These are phyloP conservation scores for Pestalotiopsis sp. DNA, from an alignment of 2,329 filamentous ascomycete species.

Conservation along the genomic window DNA sequence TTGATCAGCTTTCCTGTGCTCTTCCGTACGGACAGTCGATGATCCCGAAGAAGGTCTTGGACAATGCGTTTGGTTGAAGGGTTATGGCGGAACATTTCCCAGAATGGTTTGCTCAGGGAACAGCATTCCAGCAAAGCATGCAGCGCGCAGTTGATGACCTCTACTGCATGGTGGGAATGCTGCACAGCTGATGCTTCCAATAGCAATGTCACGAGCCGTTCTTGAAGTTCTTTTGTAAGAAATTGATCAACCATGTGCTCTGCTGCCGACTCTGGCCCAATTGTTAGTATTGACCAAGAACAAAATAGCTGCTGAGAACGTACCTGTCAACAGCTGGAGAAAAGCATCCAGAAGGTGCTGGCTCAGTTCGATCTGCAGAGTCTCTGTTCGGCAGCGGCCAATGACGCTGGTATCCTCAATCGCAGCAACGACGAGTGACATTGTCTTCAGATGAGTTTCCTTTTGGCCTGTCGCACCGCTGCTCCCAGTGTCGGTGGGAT, in stretches of 20 bases:
- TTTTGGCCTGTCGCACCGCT: slow-evolving; percentile 25
- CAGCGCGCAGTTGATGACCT: slow-evolving; percentile 35
- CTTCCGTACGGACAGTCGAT: slow-evolving; percentile 35
- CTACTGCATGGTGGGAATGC: slow-evolving; percentile 26
- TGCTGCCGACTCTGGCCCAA: slow-evolving; percentile 23
- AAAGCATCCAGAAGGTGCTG: slow-evolving; percentile 58
- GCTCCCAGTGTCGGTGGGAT: slow-evolving; percentile 20
- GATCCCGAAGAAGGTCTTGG: slow-evolving; percentile 35
- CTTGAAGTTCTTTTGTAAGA: slow-evolving; percentile 22
- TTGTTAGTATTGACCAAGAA: slow-evolving; percentile 23
- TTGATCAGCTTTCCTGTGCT: slow-evolving; percentile 34
- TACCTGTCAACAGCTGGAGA: slow-evolving; percentile 55
- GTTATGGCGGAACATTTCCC: slow-evolving; percentile 36
- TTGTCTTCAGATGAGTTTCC: slow-evolving; percentile 41
- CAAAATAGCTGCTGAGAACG: slow-evolving; percentile 16
- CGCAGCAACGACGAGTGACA: slow-evolving; percentile 58
- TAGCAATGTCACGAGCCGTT: slow-evolving; percentile 25
- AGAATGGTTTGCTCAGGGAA: slow-evolving; percentile 37
- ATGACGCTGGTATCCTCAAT: slow-evolving; percentile 59
- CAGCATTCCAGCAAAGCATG: slow-evolving; percentile 41
- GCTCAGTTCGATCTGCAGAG: slow-evolving; percentile 49
- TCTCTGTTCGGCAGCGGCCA: slow-evolving; percentile 40
- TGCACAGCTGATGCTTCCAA: slow-evolving; percentile 18
- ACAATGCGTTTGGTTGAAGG: slow-evolving; percentile 27
- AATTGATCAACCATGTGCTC: slow-evolving; percentile 18